Evolutionary conservation across 2,329 filamentous ascomycete genomes (phyloP), one percentile per base, ranked within the genome.

Genomic region (Colletotrichum musicola): DNA sequence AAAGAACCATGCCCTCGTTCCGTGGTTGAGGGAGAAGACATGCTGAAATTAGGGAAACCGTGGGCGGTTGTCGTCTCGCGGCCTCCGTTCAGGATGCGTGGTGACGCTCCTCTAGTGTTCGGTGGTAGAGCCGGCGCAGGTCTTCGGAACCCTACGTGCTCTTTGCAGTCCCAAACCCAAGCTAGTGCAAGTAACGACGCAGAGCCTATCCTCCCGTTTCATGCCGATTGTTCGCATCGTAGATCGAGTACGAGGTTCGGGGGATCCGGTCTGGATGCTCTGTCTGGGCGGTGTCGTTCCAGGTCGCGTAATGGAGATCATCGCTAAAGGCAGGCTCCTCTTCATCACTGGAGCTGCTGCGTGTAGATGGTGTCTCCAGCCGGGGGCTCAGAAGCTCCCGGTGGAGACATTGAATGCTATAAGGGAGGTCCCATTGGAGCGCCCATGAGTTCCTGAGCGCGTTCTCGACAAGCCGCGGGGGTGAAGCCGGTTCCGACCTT

Each of bases 401-500:
- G 81, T 65, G 86, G 84, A 73, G 86, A 87, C 80, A 83, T 77
- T 78, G 84, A 86, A 81, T 87, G 86, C 81, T 87, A 86, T 82
- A 87, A 83, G 25, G 75, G 72, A 22, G 83, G 84, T 42, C 81
- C 83, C 47, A 81, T 75, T 5, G 20, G 18, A 27, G 22, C 59
- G n/a, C 50, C 59, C 50, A 54, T 54, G 50, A 95, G 80, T 80
- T 93, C 88, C 68, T 87, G 82, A 38, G 90, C 91, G 75, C 94
- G 92, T 76, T 97, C 94, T 79, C 92, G 92, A 81, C 95, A 98
- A 51, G 94, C 93, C 42, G 90, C 89, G 47, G 95, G 93, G 44
- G 94, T 96, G 77, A 97, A 97, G 54, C 95, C 94, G 58, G 91
- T 93, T 70, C 95, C 95, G 74, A 98, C 92, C 81, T 97, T 97